Conservation (phyloP, 352 stramenopile genomes). For the Globisporangium ultimum region DNA sequence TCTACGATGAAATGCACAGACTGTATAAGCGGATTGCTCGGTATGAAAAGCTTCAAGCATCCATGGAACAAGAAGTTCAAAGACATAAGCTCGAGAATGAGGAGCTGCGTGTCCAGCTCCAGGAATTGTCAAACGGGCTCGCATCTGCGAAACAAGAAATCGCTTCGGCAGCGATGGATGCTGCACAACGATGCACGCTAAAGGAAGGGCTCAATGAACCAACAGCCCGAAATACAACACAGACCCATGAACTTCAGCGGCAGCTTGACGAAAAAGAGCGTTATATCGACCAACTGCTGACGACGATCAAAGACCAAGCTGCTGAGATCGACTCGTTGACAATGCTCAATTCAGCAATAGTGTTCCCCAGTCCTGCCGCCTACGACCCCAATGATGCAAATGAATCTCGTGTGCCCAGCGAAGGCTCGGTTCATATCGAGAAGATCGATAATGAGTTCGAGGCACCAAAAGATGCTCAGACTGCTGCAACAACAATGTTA, state of each 20-base stretch:
- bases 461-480: not conserved
- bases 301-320: conserved; percentile 9
- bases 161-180: not conserved
- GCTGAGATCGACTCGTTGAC: not conserved
- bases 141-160: not conserved
- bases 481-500: not conserved
- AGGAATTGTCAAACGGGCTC: not conserved
- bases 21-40: conserved; percentile 23
- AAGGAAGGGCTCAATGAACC: not conserved
- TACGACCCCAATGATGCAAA: no score
- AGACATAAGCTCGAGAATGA: conserved; percentile 11
- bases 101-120: conserved; percentile 3
- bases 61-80: conserved; percentile 8
- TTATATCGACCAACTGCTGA: conserved; percentile 8
- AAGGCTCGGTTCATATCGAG: not conserved
- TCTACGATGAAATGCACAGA: conserved; percentile 31
- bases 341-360: not conserved
- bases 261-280: conserved; percentile 2
- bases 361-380: no score
- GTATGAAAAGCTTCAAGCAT: conserved; percentile 2
- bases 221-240: not conserved
- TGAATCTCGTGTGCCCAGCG: no score
- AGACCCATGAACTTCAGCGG: conserved; percentile 1
- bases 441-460: not conserved
- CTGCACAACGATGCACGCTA: no score